A percentile compares a stretch with the other conserved stretches of the same genome.
Conservation (phyloP, 2,329 filamentous ascomycete genomes). For the Alternaria brassicae region DNA sequence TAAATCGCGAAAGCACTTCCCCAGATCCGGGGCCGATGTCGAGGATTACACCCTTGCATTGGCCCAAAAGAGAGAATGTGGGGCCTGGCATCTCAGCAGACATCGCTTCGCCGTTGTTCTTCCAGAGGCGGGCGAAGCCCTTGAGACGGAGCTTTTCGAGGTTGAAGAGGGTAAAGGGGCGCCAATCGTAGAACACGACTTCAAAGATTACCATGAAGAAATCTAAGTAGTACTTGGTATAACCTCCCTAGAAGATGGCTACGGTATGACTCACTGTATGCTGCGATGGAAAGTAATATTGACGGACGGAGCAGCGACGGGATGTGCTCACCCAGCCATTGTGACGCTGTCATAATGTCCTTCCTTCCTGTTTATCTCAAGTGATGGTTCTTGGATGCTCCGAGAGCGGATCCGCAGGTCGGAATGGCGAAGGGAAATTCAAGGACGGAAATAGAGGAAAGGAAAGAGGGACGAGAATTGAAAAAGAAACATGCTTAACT, state of each 20-base stretch:
- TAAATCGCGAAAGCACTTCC: conserved; percentile 57
- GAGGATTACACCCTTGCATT: conserved; percentile 45
- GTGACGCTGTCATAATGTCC: conserved; percentile 15
- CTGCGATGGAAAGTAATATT: conserved; percentile 33
- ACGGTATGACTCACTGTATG: conserved; percentile 34
- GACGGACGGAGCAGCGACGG: conserved; percentile 39
- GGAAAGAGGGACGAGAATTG: neutral
- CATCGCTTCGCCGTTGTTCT: conserved; percentile 45
- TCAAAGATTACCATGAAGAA: conserved; percentile 47
- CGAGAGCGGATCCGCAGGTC: neutral
- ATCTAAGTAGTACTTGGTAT: conserved; percentile 28
- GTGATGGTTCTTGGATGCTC: neutral
- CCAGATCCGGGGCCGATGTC: conserved; percentile 60
- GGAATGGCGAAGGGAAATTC: neutral
- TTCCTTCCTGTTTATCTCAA: neutral
- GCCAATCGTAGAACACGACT: conserved; percentile 36
- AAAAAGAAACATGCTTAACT: neutral
- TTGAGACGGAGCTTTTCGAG: conserved; percentile 40
- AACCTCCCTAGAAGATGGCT: too few species aligned
- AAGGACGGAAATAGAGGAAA: neutral
- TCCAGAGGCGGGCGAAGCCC: conserved; percentile 49
- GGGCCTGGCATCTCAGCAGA: conserved; percentile 48
- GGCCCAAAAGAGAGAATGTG: conserved; percentile 33
- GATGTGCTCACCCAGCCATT: conserved; percentile 29
- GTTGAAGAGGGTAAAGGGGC: conserved; percentile 38